Percentiles rank a stretch among this genome's conserved stretches.
phyloP scores from a whole-genome alignment of 2,329 filamentous ascomycete genomes.

The Colletotrichum liaoningense region DNA sequence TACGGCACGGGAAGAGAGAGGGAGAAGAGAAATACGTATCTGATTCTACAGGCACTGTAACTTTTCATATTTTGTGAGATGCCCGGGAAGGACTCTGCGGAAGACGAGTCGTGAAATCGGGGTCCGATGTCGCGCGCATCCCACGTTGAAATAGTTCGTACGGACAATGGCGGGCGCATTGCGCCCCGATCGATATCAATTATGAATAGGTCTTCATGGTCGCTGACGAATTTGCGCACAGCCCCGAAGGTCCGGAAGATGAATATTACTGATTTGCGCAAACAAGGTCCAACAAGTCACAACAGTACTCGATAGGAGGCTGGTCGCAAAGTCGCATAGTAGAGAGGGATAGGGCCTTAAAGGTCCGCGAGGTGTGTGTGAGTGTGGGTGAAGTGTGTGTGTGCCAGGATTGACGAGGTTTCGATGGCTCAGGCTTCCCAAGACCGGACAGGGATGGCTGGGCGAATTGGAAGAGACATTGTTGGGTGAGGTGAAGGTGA shows the following conservation, averaged over 20 bases:
- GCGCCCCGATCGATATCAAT: not conserved
- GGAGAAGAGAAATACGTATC: not conserved
- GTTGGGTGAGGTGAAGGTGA: conserved; percentile 1
- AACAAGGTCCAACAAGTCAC: not conserved
- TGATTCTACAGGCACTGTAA: not conserved
- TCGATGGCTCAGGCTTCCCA: conserved; percentile 23
- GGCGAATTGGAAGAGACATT: conserved; percentile 19
- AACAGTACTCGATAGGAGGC: not conserved
- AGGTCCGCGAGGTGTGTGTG: not conserved
- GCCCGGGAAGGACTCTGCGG: not conserved
- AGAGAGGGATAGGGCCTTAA: not conserved
- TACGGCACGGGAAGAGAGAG: no score
- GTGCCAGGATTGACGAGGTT: conserved; percentile 28
- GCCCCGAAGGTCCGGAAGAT: not conserved
- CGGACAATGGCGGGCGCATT: not conserved
- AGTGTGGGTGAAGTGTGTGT: not conserved
- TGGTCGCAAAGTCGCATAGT: not conserved
- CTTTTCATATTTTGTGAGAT: not conserved
- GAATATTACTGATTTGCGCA: not conserved
- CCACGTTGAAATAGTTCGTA: not conserved
- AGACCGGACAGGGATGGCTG: conserved; percentile 45
- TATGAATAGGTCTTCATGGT: not conserved
- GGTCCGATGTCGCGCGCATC: conserved; percentile 13
- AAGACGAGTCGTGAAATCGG: conserved; percentile 22
- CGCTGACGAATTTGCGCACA: not conserved